phyloP scores from a whole-genome alignment of 2,329 filamentous ascomycete genomes.

The Pseudofabraea citricarpa region DNA sequence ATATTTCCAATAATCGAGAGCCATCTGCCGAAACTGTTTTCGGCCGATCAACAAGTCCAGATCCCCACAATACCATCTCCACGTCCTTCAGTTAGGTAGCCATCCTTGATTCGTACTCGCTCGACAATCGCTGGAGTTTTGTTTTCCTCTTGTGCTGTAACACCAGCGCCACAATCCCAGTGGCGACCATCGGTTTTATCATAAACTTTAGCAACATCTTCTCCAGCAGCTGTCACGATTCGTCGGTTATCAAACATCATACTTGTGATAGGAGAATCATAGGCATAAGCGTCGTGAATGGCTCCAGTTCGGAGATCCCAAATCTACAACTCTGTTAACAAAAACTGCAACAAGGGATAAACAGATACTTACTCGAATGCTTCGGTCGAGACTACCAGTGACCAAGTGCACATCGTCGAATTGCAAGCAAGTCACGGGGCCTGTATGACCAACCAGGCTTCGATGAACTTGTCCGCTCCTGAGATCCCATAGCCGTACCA shows the following conservation, averaged over 20 bases:
- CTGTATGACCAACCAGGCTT: slow-evolving; percentile 92
- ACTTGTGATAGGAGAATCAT: slow-evolving; percentile 84
- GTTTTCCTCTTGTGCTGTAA: slow-evolving; percentile 61
- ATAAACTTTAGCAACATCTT: slow-evolving; percentile 95
- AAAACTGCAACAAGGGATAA: background rate
- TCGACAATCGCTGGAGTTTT: slow-evolving; percentile 69
- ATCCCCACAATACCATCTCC: slow-evolving; percentile 84
- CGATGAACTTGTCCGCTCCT: slow-evolving; percentile 95
- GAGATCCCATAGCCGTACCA: slow-evolving; percentile 96
- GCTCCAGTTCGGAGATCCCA: slow-evolving; percentile 97
- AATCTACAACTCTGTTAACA: slow-evolving; percentile 59
- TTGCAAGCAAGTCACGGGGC: slow-evolving; percentile 87
- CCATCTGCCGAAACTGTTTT: no score
- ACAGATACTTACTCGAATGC: slow-evolving; percentile 71
- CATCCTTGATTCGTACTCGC: slow-evolving; percentile 84
- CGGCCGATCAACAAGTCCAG: slow-evolving; percentile 68
- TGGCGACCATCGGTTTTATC: slow-evolving; percentile 94
- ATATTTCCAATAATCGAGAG: no score
- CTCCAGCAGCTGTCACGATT: slow-evolving; percentile 85
- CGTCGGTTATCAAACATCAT: slow-evolving; percentile 96
- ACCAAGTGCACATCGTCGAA: slow-evolving; percentile 96
- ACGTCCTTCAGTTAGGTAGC: slow-evolving; percentile 87
- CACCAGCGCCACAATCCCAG: slow-evolving; percentile 91
- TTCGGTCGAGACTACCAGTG: slow-evolving; percentile 87
- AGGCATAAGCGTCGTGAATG: slow-evolving; percentile 93